Conservation (phyloP, 169 alveolate genomes). For the Amoebophrya sp. region DNA sequence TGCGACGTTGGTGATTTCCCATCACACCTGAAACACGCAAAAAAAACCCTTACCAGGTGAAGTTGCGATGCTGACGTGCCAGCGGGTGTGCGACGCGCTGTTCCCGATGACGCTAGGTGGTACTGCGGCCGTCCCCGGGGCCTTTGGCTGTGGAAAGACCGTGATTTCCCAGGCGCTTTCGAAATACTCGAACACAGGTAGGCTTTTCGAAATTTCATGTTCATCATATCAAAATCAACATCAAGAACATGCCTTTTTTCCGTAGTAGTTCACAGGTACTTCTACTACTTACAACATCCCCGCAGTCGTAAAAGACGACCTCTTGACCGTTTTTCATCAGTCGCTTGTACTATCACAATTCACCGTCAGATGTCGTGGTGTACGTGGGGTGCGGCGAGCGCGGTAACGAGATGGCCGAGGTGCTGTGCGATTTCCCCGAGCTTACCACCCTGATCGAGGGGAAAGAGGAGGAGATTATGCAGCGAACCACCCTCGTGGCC, state of each 20-base stretch:
- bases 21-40: no score
- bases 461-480: slow-evolving; percentile 90
- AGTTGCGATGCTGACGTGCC: slow-evolving; percentile 92
- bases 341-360: no score
- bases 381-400: slow-evolving; percentile 99
- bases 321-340: no score
- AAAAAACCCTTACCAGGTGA: no score
- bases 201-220: no score
- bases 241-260: no score
- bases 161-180: slow-evolving; percentile 79
- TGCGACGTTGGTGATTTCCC: no score
- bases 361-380: slow-evolving; percentile 44
- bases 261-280: no score
- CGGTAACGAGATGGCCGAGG: slow-evolving; percentile 99
- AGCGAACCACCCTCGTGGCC: slow-evolving; percentile 98
- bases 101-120: slow-evolving; percentile 92
- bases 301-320: no score
- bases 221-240: no score
- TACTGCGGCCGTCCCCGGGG: slow-evolving; percentile 99
- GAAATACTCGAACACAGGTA: slow-evolving; percentile 45
- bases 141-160: slow-evolving; percentile 99
- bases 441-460: slow-evolving; percentile 79
- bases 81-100: slow-evolving; percentile 91
- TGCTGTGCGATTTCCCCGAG: slow-evolving; percentile 97
- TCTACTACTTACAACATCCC: no score